These are phyloP conservation scores for Pichia occidentalis DNA, from an alignment of 805 yeast genomes.

Conservation along the genomic window DNA sequence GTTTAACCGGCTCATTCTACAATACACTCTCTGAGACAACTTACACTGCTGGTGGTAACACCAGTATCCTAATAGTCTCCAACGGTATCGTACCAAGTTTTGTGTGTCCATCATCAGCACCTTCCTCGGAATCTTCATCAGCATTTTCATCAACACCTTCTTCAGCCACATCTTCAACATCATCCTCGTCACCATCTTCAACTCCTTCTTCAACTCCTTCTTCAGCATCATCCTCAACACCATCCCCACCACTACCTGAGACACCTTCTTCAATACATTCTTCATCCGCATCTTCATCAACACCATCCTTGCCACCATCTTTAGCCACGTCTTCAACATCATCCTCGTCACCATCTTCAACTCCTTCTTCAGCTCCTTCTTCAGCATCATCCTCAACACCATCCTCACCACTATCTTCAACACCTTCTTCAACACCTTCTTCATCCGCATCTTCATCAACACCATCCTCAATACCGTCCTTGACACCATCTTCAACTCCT, in stretches of 20 bases:
- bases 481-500: constrained; percentile 8
- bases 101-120: constrained; percentile 10
- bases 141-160: background rate
- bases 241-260: background rate
- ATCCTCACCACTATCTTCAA: background rate
- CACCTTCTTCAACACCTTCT: background rate
- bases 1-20: constrained; percentile 11
- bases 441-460: constrained; percentile 1
- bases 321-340: constrained; percentile 5
- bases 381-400: constrained; percentile 2
- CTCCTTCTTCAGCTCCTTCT: constrained; percentile 2
- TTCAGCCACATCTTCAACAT: constrained; percentile 1
- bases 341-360: constrained; percentile 3
- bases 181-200: background rate
- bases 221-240: constrained; percentile 3
- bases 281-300: constrained; percentile 3
- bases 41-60: background rate
- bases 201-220: background rate
- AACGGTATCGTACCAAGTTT: constrained; percentile 4
- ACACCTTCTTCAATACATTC: background rate
- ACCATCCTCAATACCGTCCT: constrained; percentile 1
- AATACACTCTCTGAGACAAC: constrained; percentile 3
- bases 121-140: constrained; percentile 3
- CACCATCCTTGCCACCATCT: constrained; percentile 2
- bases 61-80: constrained; percentile 2